Evolutionary conservation across 768 basidiomycete genomes (phyloP), one percentile per base, ranked within the genome.

Genomic region (Russula earlei): DNA sequence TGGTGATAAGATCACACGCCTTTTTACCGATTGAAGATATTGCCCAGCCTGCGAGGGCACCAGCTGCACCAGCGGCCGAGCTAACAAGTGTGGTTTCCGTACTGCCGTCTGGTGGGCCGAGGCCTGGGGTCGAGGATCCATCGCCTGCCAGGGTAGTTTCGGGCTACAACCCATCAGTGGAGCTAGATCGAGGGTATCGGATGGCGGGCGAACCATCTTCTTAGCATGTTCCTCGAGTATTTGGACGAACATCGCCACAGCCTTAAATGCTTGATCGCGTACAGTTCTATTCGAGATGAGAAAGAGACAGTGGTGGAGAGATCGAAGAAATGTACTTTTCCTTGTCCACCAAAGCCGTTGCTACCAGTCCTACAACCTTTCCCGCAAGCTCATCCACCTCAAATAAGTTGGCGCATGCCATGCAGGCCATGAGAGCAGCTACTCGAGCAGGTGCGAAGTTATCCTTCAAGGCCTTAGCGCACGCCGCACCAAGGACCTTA

Each of bases 401-500:
- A 61, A 88, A 98, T 59, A 86, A 87, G 36, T 96, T 93, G 22
- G 85, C 80, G 0, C 91, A 92, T 5, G 94, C 93, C 84, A 92
- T 96, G 61, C 97, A 84, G 20, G 91, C 89, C 91, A 93, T 93
- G 34, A 98, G 68, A 0, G 91, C 95, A 0, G 96, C 95, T 1
- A 95, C 91, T 38, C 96, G 77, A 4, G 92, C 85, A 67, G 95
- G 95, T 0, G 95, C 84, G 67, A 98, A 98, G 0, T 81, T 69
- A 66, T 99, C 96, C 67, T 91, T 92, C 37, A 97, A 67, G 2
- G 91, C 88, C 43, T 91, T 79, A 4, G 86, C 79, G 68, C 98
- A 97, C 4, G 96, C 96, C 4, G 94, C 92, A 1, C 97, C 90
- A 6, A 99, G 81, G n/a, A 99, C 92, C 66, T 98, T 98, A 62